A percentile compares a stretch with the other conserved stretches of the same genome.
These are phyloP conservation scores for Eucalyptus grandis DNA, from an alignment of 345 rosid species.

Conservation along the genomic window DNA sequence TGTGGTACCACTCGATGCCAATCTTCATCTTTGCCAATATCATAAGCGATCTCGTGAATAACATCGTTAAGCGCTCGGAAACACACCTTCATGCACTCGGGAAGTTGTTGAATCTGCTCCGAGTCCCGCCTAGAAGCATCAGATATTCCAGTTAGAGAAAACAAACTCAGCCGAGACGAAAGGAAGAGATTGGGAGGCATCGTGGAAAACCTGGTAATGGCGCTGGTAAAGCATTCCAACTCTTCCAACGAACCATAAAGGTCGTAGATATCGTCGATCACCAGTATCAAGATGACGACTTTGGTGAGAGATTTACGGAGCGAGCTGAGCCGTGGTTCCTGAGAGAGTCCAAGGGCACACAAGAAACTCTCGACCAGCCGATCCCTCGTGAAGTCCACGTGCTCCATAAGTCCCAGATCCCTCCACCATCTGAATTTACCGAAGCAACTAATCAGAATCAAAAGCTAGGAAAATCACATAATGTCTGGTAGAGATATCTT, in stretches of 20 bases:
- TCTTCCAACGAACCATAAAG: constrained; percentile 41
- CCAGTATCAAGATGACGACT: constrained; percentile 15
- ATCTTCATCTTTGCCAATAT: constrained; percentile 14
- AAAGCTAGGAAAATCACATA: background rate
- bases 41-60: constrained; percentile 16
- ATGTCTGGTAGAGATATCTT: background rate
- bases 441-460: background rate
- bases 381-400: constrained; percentile 28
- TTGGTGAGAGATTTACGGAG: constrained; percentile 37
- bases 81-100: constrained; percentile 34
- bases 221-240: constrained; percentile 27
- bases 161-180: background rate
- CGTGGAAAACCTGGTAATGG: constrained; percentile 14
- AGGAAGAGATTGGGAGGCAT: background rate
- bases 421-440: constrained; percentile 39
- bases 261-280: constrained; percentile 46
- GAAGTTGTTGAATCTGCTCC: constrained; percentile 4
- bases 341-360: constrained; percentile 26
- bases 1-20: constrained; percentile 5
- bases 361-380: constrained; percentile 38
- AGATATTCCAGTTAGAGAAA: background rate
- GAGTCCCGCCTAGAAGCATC: constrained; percentile 21
- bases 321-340: constrained; percentile 7
- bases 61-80: constrained; percentile 16
- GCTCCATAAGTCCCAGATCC: constrained; percentile 19